These are phyloP conservation scores for Coniochaeta prunicola DNA, from an alignment of 2,329 filamentous ascomycete species.

Conservation along the genomic window DNA sequence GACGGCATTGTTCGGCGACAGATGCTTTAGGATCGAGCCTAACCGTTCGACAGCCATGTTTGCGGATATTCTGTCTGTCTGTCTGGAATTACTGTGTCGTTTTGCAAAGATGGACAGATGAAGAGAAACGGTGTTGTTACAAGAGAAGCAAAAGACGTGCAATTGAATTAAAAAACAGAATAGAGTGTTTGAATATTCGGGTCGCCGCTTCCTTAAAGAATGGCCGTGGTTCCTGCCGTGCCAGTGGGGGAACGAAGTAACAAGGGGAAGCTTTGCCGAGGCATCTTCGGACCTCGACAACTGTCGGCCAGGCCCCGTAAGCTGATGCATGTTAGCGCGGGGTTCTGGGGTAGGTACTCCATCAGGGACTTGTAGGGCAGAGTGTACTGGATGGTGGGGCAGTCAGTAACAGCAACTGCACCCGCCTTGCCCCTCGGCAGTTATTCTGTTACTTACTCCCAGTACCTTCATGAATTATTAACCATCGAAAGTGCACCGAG, in stretches of 20 bases:
- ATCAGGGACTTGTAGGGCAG: background rate
- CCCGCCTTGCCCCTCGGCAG: background rate
- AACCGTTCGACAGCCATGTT: slow-evolving; percentile 78
- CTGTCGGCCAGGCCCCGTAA: background rate
- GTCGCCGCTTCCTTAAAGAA: background rate
- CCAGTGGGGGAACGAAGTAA: background rate
- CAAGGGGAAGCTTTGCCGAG: slow-evolving; percentile 2
- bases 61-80: too few relatives aligned
- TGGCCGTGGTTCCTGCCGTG: background rate
- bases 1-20: slow-evolving; percentile 66
- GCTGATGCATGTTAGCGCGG: background rate
- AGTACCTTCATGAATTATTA: too few relatives aligned
- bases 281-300: slow-evolving; percentile 1
- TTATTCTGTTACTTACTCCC: background rate
- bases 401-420: background rate
- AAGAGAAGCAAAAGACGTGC: too few relatives aligned
- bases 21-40: slow-evolving; percentile 78
- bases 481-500: too few relatives aligned
- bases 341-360: background rate
- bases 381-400: background rate
- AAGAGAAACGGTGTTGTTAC: background rate
- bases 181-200: too few relatives aligned
- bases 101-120: background rate
- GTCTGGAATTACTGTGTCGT: background rate
- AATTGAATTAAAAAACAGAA: background rate